A percentile compares a stretch with the other conserved stretches of the same genome.
phyloP scores from a whole-genome alignment of 306 rosid species.

The Vigna mungo region DNA sequence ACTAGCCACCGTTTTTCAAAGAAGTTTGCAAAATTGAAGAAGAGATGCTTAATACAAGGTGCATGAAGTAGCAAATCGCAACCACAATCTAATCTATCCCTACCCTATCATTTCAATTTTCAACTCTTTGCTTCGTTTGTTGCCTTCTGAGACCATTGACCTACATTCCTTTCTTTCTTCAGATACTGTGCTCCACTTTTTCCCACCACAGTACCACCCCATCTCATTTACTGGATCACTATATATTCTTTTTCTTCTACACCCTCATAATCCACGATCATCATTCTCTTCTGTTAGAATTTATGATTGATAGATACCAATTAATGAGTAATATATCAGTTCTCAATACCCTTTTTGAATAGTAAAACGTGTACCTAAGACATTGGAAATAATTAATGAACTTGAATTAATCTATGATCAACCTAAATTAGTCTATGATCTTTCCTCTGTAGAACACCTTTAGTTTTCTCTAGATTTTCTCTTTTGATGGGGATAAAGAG shows the following conservation, averaged over 20 bases:
- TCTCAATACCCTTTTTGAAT: too few species aligned
- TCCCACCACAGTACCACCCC: background rate
- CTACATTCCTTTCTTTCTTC: background rate
- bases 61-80: constrained; percentile 2
- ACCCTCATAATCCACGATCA: constrained; percentile 32
- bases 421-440: too few species aligned
- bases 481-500: too few species aligned
- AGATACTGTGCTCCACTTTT: constrained; percentile 37
- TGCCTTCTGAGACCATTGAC: background rate
- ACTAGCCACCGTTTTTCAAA: too few species aligned
- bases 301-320: too few species aligned
- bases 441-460: too few species aligned
- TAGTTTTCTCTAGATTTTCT: too few species aligned
- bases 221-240: constrained; percentile 31
- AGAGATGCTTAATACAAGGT: constrained; percentile 14
- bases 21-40: background rate
- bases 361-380: too few species aligned
- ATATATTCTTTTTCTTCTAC: constrained; percentile 39
- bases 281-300: background rate
- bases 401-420: too few species aligned
- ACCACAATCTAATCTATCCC: background rate
- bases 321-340: too few species aligned
- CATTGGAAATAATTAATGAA: too few species aligned
- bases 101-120: background rate
- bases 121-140: background rate